Base-by-base conservation (phyloP, 768 basidiomycete species). In the Suillus variegatus region DNA sequence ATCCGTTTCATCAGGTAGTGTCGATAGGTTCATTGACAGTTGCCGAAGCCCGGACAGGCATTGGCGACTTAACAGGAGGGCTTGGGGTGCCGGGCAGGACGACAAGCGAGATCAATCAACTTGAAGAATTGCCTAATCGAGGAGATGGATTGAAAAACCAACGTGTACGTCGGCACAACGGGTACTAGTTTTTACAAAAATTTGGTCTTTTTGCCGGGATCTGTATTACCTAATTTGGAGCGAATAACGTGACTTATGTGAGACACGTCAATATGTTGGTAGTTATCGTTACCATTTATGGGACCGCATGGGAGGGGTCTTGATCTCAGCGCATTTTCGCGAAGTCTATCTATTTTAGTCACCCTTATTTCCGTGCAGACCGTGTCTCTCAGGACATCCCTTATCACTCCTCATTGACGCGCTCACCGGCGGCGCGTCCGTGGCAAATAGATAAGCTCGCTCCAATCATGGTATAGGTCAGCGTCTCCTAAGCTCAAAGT, bases 81-180 rank as follows among this genome's bases (percentile, higher is more conserved):
- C 57, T 43, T 38, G 36, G 36, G 36, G 8, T 38, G 10, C 36
- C 36, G 16, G 51, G 51, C 9, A 25, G 16, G 38, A 38, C 40
- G 38, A 13, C 40, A 43, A 18, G 40, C 25, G 10, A 60, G 40
- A 18, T 20, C 18, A 28, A 28, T 63, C 65, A 65, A 63, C 65
- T 60, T 62, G 61, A 66, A 67, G 22, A 66, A 8, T 57, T 67
- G 51, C 67, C 67, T 67, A 18, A 62, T 67, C 46, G 4, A 65
- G 61, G 5, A 20, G 12, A 40, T 12, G 3, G 20, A 52, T 58
- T 52, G 66, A 62, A 64, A 43, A n/a, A 28, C 10, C 1, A 32
- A 20, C 32, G 18, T 44, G 18, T 16, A 9, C 28, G 43, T 51
- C 49, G 49, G 49, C 22, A 51, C 10, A 8, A 51, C 25, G 28